phyloP scores from a whole-genome alignment of 305 asterid genomes.

The Fraxinus platypoda region DNA sequence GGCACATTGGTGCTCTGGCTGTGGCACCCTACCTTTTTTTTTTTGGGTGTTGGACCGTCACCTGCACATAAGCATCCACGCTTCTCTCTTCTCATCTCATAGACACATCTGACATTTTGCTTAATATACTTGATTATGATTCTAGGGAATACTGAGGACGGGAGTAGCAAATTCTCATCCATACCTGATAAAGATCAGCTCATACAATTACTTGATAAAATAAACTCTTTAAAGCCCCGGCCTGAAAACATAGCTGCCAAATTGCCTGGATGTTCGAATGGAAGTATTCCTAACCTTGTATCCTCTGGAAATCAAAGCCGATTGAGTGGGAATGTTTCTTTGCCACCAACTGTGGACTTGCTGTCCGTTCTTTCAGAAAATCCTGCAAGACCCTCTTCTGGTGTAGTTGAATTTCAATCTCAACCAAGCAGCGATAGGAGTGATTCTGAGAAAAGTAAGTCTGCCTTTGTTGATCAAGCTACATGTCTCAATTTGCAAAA shows the following conservation, averaged over 20 bases:
- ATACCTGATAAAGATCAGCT: constrained; percentile 61
- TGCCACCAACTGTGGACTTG: constrained; percentile 68
- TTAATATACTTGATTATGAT: constrained; percentile 21
- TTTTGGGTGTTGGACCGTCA: background rate
- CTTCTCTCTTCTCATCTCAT: background rate
- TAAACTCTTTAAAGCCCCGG: constrained; percentile 55
- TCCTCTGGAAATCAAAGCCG: constrained; percentile 40
- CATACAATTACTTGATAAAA: constrained; percentile 58
- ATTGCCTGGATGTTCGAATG: constrained; percentile 25
- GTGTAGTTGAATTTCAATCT: constrained; percentile 41
- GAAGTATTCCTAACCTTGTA: constrained; percentile 26
- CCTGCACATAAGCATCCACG: background rate
- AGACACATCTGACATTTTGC: constrained; percentile 5
- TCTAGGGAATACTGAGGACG: constrained; percentile 49
- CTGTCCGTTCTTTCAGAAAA: constrained; percentile 60
- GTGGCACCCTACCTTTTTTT: background rate
- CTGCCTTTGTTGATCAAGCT: constrained; percentile 41
- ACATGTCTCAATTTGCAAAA: constrained; percentile 37
- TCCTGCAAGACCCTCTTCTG: constrained; percentile 33
- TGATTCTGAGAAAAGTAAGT: constrained; percentile 69
- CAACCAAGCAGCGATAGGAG: constrained; percentile 59
- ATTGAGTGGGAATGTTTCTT: constrained; percentile 35
- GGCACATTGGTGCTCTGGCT: constrained; percentile 16
- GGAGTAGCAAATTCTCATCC: constrained; percentile 33
- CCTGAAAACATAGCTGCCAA: constrained; percentile 49